Evolutionary conservation across 2,329 filamentous ascomycete genomes (phyloP), one percentile per base, ranked within the genome.

Genomic region (Fusarium sp.): DNA sequence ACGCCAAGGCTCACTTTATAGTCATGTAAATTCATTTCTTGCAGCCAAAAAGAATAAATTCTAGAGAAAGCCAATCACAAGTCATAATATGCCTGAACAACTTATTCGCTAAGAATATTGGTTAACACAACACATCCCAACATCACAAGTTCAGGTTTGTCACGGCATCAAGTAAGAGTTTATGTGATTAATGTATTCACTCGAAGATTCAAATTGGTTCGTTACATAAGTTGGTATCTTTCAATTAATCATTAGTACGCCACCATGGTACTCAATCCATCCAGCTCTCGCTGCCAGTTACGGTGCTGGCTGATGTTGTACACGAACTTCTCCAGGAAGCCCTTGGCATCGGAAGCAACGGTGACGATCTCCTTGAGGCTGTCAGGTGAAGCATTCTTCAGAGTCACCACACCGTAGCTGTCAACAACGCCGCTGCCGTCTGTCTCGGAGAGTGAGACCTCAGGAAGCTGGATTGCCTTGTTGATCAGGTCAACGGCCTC

Each of bases 331-430:
- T 91, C 89, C 63, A 94, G 75, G 79, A 96, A 95, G 53, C 89
- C 88, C 75, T 85, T 89, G 0, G 90, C 90, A 17, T 88, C 90
- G 83, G 92, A 93, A 0, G 86, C 86, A 70, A 94, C 90, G 63
- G 87, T 83, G 6, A 93, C 77, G 0, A 86, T 85, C 75, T 93
- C 89, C 72, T 84, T 88, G 72, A 94, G 84, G 66, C 86, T 88
- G 25, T 89, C 85, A 0, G 90, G 85, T 29, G 86, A 80, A 9
- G 84, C 81, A 17, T 84, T 80, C 45, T 82, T 84, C 17, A 92
- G 85, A 1, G 93, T 95, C 1, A 95, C 90, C 3, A 97, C 92
- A 54, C 93, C 93, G 73, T 94, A 96, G 70, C 88, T 92, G 73
- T 94, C 90, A 2, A 78, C 70, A 0, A 90, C 87, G 22, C 86